phyloP scores from a whole-genome alignment of 2,329 filamentous ascomycete species.

The Ambrosiella xylebori region DNA sequence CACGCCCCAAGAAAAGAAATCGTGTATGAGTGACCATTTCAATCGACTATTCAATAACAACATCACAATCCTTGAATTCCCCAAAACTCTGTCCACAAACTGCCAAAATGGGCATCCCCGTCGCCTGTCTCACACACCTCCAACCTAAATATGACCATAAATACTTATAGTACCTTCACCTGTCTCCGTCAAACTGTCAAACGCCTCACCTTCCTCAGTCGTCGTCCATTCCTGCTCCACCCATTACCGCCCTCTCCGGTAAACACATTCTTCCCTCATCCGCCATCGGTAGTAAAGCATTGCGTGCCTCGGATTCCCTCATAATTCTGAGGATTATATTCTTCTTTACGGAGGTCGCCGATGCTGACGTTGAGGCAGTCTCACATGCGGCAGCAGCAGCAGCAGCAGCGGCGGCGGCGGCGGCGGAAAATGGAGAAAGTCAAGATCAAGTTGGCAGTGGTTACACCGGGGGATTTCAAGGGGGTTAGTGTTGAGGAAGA shows the following conservation, averaged over 20 bases:
- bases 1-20: too few relatives aligned
- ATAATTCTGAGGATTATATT: constrained; percentile 1
- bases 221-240: constrained; percentile 11
- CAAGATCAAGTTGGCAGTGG: constrained; percentile 5
- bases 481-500: background rate
- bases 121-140: constrained; percentile 12
- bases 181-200: background rate
- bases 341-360: constrained; percentile 2
- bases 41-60: too few relatives aligned
- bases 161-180: background rate
- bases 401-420: too few relatives aligned
- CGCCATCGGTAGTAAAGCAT: constrained; percentile 8
- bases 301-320: background rate
- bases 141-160: constrained; percentile 12
- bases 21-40: too few relatives aligned
- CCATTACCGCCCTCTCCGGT: constrained; percentile 4
- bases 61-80: too few relatives aligned
- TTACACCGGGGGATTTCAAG: background rate
- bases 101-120: constrained; percentile 11
- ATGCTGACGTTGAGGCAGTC: constrained; percentile 3
- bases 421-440: background rate
- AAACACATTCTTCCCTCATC: constrained; percentile 4
- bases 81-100: background rate
- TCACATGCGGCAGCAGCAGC: too few relatives aligned
- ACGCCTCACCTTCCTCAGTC: constrained; percentile 1